A percentile compares a stretch with the other conserved stretches of the same genome.
Conservation (phyloP, 345 rosid species). For the Eucalyptus pauciflora region DNA sequence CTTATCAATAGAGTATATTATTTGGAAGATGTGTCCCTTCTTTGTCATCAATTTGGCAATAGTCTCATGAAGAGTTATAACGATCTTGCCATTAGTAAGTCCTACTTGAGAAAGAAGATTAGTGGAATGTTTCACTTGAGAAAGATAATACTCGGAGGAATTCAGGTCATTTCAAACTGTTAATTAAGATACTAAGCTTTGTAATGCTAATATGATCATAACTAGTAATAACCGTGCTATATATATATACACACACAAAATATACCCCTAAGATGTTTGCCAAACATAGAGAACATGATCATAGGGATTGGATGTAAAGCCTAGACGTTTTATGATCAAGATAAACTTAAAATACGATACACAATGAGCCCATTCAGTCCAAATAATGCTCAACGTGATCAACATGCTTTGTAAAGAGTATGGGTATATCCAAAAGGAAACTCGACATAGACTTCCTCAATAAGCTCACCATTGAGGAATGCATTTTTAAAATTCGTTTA, state of each 20-base stretch:
- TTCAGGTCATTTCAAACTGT: fast-evolving
- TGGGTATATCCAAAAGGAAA: background rate
- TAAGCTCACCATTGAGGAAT: background rate
- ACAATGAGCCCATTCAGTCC: background rate
- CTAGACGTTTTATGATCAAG: background rate
- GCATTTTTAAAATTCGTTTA: background rate
- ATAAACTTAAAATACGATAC: background rate
- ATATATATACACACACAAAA: background rate
- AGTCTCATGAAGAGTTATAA: background rate
- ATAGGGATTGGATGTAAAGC: background rate
- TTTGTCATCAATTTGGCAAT: background rate
- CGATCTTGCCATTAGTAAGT: background rate
- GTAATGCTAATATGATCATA: background rate
- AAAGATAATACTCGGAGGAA: background rate
- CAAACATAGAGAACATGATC: background rate
- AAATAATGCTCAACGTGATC: background rate
- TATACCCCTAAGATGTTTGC: background rate
- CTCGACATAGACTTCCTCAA: background rate
- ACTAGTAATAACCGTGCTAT: background rate
- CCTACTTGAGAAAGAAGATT: background rate
- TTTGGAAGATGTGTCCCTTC: background rate
- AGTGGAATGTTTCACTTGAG: background rate
- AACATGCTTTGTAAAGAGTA: background rate
- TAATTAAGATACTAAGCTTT: background rate
- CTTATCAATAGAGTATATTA: background rate